These are phyloP conservation scores for Ophiostoma sp. DNA, from an alignment of 2,329 filamentous ascomycete genomes.

Conservation along the genomic window DNA sequence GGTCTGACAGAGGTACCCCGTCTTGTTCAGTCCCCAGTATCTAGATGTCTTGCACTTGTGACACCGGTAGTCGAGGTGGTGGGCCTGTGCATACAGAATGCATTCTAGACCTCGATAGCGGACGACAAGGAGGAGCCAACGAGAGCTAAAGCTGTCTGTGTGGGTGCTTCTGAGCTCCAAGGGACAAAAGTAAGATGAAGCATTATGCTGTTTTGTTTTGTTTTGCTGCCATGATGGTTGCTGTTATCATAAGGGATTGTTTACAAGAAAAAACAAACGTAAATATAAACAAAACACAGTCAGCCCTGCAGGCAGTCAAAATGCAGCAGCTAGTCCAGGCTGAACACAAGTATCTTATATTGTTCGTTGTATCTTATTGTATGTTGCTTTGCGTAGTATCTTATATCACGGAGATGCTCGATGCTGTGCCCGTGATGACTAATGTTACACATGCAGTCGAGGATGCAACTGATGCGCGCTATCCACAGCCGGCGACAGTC, in stretches of 20 bases:
- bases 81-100: not conserved
- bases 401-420: too few relatives aligned
- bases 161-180: not conserved
- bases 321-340: too few relatives aligned
- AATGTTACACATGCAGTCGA: too few relatives aligned
- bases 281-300: not conserved
- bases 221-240: not conserved
- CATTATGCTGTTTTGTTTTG: not conserved
- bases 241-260: not conserved
- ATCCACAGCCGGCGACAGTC: not conserved
- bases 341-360: too few relatives aligned
- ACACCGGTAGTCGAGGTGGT: conserved; percentile 7
- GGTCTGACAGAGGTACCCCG: too few relatives aligned
- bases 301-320: not conserved
- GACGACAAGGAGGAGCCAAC: not conserved
- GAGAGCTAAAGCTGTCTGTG: not conserved
- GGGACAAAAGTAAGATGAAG: conserved; percentile 3
- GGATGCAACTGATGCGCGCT: not conserved
- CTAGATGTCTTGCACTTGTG: not conserved
- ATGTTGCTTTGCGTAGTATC: too few relatives aligned
- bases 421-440: too few relatives aligned
- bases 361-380: too few relatives aligned
- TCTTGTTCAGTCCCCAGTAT: not conserved
- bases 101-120: not conserved
- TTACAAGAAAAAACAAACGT: too few relatives aligned